Base-by-base conservation (phyloP, 2,329 filamentous ascomycete species). In the Aspergillus fructus region DNA sequence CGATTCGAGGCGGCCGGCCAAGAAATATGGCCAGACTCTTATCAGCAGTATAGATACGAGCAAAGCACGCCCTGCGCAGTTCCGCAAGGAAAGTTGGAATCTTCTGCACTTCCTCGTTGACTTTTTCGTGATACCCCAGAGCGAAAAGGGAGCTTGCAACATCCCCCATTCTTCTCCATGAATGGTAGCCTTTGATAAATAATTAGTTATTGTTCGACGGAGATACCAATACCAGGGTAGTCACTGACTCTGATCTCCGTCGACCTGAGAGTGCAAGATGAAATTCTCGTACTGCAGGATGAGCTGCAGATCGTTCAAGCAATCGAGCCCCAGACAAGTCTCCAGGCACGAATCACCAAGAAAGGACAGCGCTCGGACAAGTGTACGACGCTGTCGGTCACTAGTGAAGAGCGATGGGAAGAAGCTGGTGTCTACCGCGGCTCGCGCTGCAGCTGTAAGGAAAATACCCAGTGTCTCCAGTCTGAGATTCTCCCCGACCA, bases 1-100 rank as follows among this genome's bases (percentile, higher is more conserved):
- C 69, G 51, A 81, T 75, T 4, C 79, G 71, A 3, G 78, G 77
- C 1, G 79, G 79, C 1, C 79, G 73, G 5, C 79, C 79, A 13
- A 81, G 71, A 47, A 81, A 81, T 3, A 80, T 75, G 0, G 77
- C 74, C 8, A 80, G 66, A 21, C 77, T 79, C 59, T 80, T 81
- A 60, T 81, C 79, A 0, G 74, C 74, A 0, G 77, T 76, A 59
- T 79, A 81, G 4, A 73, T 70, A 3, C 74, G 67, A 2, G 74
- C 75, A 58, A 79, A 79, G 0, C 71, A 71, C 1, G 69, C 65
- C 53, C 73, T 71, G 6, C 78, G 69, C 4, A 81, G 58, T 19
- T 76, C 68, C 4, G 66, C 63, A 0, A 80, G 58, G n/a, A 78
- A 79, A 3, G n/a, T 11, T 2, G 46, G 46, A 6, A 21, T 4